A percentile compares a stretch with the other conserved stretches of the same genome.
phyloP scores from a whole-genome alignment of 2,329 filamentous ascomycete species.

The Leptoxyphium fumago region DNA sequence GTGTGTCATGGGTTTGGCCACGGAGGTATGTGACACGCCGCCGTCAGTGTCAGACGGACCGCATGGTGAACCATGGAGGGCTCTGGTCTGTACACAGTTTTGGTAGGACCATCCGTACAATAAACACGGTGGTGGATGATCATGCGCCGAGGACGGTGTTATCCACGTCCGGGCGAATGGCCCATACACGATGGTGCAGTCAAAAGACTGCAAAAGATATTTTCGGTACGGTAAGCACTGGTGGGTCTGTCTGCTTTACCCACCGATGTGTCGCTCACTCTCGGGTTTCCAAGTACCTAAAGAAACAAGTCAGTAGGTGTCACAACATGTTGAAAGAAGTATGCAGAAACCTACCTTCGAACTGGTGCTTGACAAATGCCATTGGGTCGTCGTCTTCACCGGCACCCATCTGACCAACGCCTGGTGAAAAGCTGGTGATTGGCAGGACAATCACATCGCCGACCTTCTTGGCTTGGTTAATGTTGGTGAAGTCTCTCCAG shows the following conservation, averaged over 20 bases:
- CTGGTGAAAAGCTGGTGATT: constrained; percentile 94
- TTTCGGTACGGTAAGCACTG: neutral
- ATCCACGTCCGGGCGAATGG: neutral
- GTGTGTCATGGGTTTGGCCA: no score
- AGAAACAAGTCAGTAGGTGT: constrained; percentile 2
- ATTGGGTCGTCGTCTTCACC: constrained; percentile 79
- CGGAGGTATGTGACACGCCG: no score
- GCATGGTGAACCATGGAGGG: no score
- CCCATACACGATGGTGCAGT: constrained; percentile 2
- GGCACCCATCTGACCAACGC: constrained; percentile 84
- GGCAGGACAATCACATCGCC: constrained; percentile 88
- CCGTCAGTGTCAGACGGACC: no score
- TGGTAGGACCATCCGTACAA: no score
- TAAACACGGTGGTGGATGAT: no score
- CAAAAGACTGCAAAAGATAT: neutral
- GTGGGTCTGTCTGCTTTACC: constrained; percentile 5
- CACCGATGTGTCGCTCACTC: constrained; percentile 53
- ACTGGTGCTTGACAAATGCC: constrained; percentile 95
- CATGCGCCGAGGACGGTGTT: no score
- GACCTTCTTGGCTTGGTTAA: constrained; percentile 68
- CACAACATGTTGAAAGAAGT: neutral
- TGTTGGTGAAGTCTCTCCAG: constrained; percentile 79
- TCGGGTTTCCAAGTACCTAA: constrained; percentile 65
- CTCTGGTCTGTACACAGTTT: no score
- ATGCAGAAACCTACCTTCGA: constrained; percentile 56